A percentile compares a stretch with the other conserved stretches of the same genome.
Conservation (phyloP, 805 yeast species). For the Teunomyces gatunensis region DNA sequence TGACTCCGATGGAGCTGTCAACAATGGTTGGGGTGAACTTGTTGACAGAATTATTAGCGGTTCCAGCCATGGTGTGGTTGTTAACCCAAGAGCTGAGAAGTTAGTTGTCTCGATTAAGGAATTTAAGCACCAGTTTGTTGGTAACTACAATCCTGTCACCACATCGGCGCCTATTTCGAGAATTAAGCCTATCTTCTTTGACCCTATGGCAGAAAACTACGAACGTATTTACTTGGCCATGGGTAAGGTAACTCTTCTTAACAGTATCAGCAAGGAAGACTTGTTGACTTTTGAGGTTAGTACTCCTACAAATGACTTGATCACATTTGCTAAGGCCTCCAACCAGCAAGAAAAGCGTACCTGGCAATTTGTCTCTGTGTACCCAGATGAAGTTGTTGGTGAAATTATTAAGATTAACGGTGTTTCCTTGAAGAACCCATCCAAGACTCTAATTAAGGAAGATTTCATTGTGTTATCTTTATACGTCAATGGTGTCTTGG, state of each 20-base stretch:
- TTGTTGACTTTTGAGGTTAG: slow-evolving; percentile 54
- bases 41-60: slow-evolving; percentile 76
- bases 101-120: slow-evolving; percentile 72
- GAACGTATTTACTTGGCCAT: slow-evolving; percentile 61
- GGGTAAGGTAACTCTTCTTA: slow-evolving; percentile 46
- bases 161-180: slow-evolving; percentile 56
- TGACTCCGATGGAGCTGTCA: slow-evolving; percentile 20
- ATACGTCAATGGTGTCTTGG: slow-evolving; percentile 59
- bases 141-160: slow-evolving; percentile 21
- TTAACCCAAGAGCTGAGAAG: slow-evolving; percentile 76
- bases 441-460: slow-evolving; percentile 37
- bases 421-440: slow-evolving; percentile 39
- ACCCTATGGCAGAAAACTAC: slow-evolving; percentile 56
- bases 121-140: slow-evolving; percentile 48
- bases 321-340: slow-evolving; percentile 65
- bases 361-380: slow-evolving; percentile 76
- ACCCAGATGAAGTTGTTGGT: slow-evolving; percentile 68
- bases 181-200: slow-evolving; percentile 62
- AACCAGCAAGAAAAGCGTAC: slow-evolving; percentile 49
- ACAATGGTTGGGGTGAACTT: slow-evolving; percentile 87
- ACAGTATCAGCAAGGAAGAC: slow-evolving; percentile 30
- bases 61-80: slow-evolving; percentile 70
- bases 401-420: slow-evolving; percentile 68
- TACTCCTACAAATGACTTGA: slow-evolving; percentile 47
- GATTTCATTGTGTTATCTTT: slow-evolving; percentile 57